phyloP scores from a whole-genome alignment of 2,329 filamentous ascomycete species.

The Neurospora sp. region DNA sequence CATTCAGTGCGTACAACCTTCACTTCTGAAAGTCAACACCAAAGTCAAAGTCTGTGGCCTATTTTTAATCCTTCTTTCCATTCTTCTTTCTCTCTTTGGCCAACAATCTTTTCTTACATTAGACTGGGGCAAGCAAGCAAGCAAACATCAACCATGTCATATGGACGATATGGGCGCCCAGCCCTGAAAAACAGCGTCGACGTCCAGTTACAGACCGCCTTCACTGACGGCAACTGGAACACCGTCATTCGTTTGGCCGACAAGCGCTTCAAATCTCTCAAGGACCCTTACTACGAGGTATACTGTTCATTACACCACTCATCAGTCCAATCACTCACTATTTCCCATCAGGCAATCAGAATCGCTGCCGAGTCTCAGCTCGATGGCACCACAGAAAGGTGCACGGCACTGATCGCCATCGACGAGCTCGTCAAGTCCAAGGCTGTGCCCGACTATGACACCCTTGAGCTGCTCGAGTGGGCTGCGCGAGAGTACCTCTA shows the following conservation, averaged over 20 bases:
- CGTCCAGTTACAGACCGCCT: conserved; percentile 45
- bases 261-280: conserved; percentile 36
- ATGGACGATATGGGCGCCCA: conserved; percentile 22
- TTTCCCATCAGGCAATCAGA: conserved; percentile 30
- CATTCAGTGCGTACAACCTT: neutral
- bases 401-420: conserved; percentile 32
- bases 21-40: neutral
- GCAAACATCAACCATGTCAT: conserved; percentile 5
- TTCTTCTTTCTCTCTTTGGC: neutral
- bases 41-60: neutral
- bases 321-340: neutral
- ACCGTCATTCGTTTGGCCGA: conserved; percentile 41
- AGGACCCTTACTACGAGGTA: conserved; percentile 48
- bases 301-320: neutral
- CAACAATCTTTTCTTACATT: neutral
- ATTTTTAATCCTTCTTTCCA: neutral
- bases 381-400: conserved; percentile 37
- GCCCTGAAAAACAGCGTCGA: conserved; percentile 40
- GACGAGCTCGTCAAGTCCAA: conserved; percentile 36
- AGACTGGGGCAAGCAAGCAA: neutral
- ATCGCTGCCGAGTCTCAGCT: conserved; percentile 41
- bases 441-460: conserved; percentile 37
- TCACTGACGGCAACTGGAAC: conserved; percentile 43
- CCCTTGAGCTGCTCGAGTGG: conserved; percentile 46
- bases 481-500: conserved; percentile 30